Evolutionary conservation across 2,329 filamentous ascomycete genomes (phyloP).

Genomic region (Botrytis paeoniae): DNA sequence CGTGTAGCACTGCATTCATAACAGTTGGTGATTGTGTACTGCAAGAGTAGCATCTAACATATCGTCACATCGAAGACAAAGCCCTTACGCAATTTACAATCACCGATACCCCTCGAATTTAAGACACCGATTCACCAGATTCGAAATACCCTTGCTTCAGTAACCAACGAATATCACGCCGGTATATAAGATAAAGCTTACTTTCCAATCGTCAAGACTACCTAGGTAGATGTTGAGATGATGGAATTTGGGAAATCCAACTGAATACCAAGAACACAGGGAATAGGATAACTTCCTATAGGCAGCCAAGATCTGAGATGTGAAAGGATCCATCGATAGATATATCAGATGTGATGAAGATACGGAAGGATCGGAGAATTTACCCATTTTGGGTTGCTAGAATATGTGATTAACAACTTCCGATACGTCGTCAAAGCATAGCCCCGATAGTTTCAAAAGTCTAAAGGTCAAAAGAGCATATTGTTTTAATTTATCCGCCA

Average conservation of each 20-base stretch:
- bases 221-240: neutral
- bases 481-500: neutral
- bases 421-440: neutral
- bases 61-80: neutral
- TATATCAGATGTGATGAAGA: neutral
- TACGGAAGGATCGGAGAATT: neutral
- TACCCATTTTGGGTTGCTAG: neutral
- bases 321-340: neutral
- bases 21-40: neutral
- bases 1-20: neutral
- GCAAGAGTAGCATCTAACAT: neutral
- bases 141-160: neutral
- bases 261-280: neutral
- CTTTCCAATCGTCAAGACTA: neutral
- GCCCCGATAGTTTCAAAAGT: neutral
- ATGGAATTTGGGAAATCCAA: neutral
- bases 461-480: neutral
- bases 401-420: neutral
- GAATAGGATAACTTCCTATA: slow-evolving; percentile 10
- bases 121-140: neutral
- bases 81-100: neutral
- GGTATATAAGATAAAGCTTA: neutral
- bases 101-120: neutral
- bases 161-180: neutral
- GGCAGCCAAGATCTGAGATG: neutral